Conservation (phyloP, 176 grass and related monocot genomes). For the Oropetium thomaeum region DNA sequence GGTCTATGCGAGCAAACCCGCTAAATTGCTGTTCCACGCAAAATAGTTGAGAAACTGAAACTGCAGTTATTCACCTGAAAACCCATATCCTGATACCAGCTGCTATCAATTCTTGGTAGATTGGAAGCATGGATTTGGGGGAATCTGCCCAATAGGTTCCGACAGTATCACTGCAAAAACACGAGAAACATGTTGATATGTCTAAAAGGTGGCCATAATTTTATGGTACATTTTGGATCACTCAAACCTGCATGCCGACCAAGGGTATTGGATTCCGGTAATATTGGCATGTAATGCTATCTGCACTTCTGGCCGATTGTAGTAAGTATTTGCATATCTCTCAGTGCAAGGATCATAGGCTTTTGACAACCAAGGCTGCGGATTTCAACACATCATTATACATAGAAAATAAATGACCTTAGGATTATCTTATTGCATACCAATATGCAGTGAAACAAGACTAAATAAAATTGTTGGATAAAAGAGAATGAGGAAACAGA, state of each 20-base stretch:
- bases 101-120: constrained; percentile 82
- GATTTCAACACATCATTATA: constrained; percentile 31
- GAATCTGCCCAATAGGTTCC: constrained; percentile 88
- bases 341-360: constrained; percentile 98
- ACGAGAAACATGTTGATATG: constrained; percentile 20
- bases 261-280: constrained; percentile 76
- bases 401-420: neutral
- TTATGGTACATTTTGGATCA: constrained; percentile 2
- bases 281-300: constrained; percentile 84
- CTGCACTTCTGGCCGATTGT: constrained; percentile 88
- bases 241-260: constrained; percentile 90
- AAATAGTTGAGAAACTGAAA: constrained; percentile 21
- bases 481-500: neutral
- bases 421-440: neutral
- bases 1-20: neutral
- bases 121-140: constrained; percentile 95
- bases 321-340: constrained; percentile 76
- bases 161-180: constrained; percentile 63
- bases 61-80: constrained; percentile 57
- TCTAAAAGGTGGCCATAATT: constrained; percentile 1
- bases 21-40: constrained; percentile 4
- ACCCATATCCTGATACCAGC: constrained; percentile 96
- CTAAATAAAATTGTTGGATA: constrained; percentile 9
- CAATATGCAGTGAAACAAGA: constrained; percentile 30
- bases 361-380: constrained; percentile 93